These are phyloP conservation scores for Boechera stricta DNA, from an alignment of 345 rosid species.

Conservation along the genomic window DNA sequence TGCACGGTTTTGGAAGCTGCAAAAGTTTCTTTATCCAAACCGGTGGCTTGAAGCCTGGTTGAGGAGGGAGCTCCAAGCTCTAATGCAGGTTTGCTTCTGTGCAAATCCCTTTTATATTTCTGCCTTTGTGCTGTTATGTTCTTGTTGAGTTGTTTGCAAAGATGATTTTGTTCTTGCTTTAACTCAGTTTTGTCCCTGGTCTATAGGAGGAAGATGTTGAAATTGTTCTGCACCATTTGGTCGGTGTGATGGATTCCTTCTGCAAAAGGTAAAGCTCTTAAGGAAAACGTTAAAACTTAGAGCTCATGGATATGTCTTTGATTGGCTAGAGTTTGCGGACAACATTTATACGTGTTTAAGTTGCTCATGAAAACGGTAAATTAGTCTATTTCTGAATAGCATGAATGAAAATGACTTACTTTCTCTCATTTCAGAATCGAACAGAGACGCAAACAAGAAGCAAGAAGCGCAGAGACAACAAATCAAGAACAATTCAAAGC, in stretches of 20 bases:
- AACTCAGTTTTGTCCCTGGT: not conserved
- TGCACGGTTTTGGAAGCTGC: constrained; percentile 67
- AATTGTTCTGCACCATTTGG: constrained; percentile 69
- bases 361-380: not conserved
- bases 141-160: not conserved
- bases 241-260: constrained; percentile 70
- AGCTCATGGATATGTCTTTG: not conserved
- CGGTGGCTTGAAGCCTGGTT: constrained; percentile 72
- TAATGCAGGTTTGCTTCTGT: constrained; percentile 60
- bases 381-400: not conserved
- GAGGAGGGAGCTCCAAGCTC: constrained; percentile 87
- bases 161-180: not conserved
- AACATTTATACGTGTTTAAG: not conserved
- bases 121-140: not conserved
- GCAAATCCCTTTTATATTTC: not conserved
- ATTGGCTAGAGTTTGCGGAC: not conserved
- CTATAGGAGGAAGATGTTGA: constrained; percentile 84
- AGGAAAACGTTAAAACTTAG: not conserved
- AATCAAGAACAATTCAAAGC: constrained; percentile 60
- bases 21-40: constrained; percentile 66
- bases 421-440: constrained; percentile 47
- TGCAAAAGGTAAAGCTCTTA: constrained; percentile 55
- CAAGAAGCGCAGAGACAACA: constrained; percentile 46
- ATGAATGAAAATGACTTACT: not conserved
- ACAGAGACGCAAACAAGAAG: constrained; percentile 30